Evolutionary conservation across 352 stramenopile genomes (phyloP).

Genomic region (Globisporangium orthogonon): DNA sequence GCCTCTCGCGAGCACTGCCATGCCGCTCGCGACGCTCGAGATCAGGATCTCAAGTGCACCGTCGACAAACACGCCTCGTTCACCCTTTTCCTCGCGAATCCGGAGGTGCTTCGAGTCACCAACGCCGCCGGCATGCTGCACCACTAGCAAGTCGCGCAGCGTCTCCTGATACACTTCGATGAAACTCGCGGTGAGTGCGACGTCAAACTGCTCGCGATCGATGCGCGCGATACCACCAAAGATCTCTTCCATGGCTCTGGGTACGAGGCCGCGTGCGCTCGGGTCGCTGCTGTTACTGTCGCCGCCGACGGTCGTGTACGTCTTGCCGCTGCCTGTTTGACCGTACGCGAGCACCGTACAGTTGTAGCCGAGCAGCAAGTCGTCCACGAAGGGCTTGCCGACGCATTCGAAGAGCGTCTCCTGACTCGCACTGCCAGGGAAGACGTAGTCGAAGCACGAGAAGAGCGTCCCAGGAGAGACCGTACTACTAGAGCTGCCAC

Average conservation of each 20-base stretch:
- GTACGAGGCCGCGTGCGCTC: constrained; percentile 27
- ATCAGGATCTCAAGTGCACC: constrained; percentile 42
- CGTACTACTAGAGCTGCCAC: no score
- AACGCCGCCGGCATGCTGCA: constrained; percentile 13
- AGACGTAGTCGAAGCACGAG: constrained; percentile 47
- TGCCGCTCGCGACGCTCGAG: constrained; percentile 15
- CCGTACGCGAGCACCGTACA: constrained; percentile 71
- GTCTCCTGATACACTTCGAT: constrained; percentile 73
- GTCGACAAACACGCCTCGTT: constrained; percentile 34
- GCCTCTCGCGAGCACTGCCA: constrained; percentile 31
- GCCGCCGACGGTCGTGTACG: constrained; percentile 39
- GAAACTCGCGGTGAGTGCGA: constrained; percentile 42
- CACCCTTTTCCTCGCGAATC: constrained; percentile 37
- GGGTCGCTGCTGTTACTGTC: neutral
- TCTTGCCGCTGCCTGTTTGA: constrained; percentile 69
- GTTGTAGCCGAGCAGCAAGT: constrained; percentile 58
- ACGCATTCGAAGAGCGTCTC: constrained; percentile 37
- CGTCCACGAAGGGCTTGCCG: constrained; percentile 36
- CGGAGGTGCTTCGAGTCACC: neutral
- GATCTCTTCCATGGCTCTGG: constrained; percentile 30
- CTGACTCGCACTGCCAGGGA: constrained; percentile 27
- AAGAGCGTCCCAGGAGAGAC: constrained; percentile 1
- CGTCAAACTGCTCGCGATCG: constrained; percentile 16
- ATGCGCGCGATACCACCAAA: constrained; percentile 17
- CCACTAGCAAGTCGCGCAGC: constrained; percentile 47